These are phyloP conservation scores for Margaritispora aquatica DNA, from an alignment of 495 filamentous ascomycete species.

Conservation along the genomic window DNA sequence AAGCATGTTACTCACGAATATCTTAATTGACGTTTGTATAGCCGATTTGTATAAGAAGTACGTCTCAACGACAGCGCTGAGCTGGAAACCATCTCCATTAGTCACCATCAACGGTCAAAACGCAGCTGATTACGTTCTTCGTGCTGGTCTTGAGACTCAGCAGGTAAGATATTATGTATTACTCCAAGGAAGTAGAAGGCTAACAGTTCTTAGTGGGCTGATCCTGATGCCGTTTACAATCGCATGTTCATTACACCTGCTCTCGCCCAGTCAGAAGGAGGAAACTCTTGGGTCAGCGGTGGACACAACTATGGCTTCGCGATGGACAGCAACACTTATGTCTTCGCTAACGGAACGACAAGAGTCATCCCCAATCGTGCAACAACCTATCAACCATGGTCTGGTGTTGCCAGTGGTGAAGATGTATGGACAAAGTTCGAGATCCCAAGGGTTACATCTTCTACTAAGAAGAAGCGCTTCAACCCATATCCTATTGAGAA, in stretches of 20 bases:
- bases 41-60: background rate
- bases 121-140: background rate
- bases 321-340: background rate
- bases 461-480: background rate
- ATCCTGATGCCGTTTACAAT: slow-evolving; percentile 8
- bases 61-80: background rate
- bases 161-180: background rate
- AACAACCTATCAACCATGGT: background rate
- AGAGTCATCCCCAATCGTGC: background rate
- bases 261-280: background rate
- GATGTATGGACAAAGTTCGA: background rate
- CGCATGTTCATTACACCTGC: background rate
- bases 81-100: background rate
- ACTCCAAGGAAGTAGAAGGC: background rate
- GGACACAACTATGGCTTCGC: background rate
- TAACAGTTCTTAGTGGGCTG: background rate
- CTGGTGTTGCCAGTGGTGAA: background rate
- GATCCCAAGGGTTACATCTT: background rate
- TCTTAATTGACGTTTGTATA: background rate
- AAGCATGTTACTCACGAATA: background rate
- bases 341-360: background rate
- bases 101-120: background rate
- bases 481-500: background rate
- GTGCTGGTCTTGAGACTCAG: background rate
- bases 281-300: background rate